Evolutionary conservation across 768 basidiomycete genomes (phyloP), one percentile per base, ranked within the genome.

Genomic region (Boletus subparvulus): DNA sequence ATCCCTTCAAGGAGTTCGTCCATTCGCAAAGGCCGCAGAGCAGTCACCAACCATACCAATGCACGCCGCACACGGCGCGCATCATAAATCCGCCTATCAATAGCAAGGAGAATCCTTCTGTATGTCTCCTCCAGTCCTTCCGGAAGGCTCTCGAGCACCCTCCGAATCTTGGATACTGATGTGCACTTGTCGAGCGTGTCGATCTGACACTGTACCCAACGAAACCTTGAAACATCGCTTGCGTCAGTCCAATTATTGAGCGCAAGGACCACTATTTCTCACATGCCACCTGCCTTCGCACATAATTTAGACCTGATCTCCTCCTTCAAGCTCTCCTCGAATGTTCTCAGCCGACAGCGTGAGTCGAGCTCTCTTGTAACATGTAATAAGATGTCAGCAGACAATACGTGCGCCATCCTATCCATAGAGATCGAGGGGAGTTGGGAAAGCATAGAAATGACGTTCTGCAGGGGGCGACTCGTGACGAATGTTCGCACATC

Each of bases 261-360:
- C 8, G 4, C 4, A 39, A 8, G 12, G 41, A 19, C 24, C 24
- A 32, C 17, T 3, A 35, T 7, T 3, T 26, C 64, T 33, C 21
- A 65, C 63, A 65, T 65, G 13, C 64, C 64, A 19, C 62, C 61
- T 13, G 64, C 55, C 28, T 40, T 55, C 0, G 19, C 16, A 32
- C 52, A 51, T 3, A 65, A 39, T 7, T 19, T 30, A 4, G n/a
- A 36, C 16, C 14, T 40, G 9, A 65, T 56, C 8, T 56, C 54
- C 6, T 45, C 36, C 30, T 52, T 60, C 13, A 65, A 14, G 1
- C 16, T 16, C 17, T 19, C 16, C 3, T 47, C 2, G 6, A 60
- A 37, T 12, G 9, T 12, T 46, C 49, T 50, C 36, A 65, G 24
- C 11, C 19, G 55, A 16, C 3, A 21, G 6, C 55, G 55, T 3